Evolutionary conservation across 208 protist genomes (phyloP), one percentile per base, ranked within the genome.

Genomic region (Crithidia fasciculata): DNA sequence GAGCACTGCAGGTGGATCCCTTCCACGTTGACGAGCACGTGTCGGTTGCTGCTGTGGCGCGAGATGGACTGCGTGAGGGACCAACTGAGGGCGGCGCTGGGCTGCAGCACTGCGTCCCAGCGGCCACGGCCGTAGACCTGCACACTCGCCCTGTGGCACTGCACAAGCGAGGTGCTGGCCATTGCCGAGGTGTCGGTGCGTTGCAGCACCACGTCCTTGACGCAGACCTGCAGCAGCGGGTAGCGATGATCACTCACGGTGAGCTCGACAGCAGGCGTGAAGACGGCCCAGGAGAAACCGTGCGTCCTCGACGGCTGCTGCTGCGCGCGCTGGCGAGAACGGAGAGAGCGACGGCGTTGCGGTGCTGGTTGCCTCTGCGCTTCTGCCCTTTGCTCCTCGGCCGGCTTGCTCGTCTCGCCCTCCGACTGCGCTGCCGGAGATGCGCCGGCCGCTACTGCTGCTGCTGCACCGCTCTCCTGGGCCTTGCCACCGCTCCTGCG

Each of bases 81-180:
- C 66, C 76, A 81, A 36, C 67, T 76, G 53, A 92, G 55, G 12
- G 67, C 64, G 0, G 78, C 73, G 15, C 61, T 80, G 18, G 90
- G 81, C 62, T 72, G 60, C 43, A 95, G 49, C 0, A 91, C 58
- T 15, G 80, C 80, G 44, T 95, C 90, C 90, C 90, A 95, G 36
- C 87, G 78, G 39, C 90, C 90, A 59, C 90, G 85, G 50, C 90
- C 90, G 75, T 91, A 91, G 36, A 93, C 78, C 10, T 78, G 81
- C 13, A 92, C 72, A 37, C 78, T 72, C 8, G 80, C 66, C 41
- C 44, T 41, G n/a, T 86, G 71, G 28, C 80, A 78, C 53, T 81
- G 88, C 37, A 79, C 39, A 18, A 86, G 53, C 7, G 81, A 79
- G 4, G 69, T 80, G 57, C 65, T 40, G 40, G 68, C 41, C 64